Evolutionary conservation across 495 filamentous ascomycete genomes (phyloP).

Genomic region (Xylaria curta): DNA sequence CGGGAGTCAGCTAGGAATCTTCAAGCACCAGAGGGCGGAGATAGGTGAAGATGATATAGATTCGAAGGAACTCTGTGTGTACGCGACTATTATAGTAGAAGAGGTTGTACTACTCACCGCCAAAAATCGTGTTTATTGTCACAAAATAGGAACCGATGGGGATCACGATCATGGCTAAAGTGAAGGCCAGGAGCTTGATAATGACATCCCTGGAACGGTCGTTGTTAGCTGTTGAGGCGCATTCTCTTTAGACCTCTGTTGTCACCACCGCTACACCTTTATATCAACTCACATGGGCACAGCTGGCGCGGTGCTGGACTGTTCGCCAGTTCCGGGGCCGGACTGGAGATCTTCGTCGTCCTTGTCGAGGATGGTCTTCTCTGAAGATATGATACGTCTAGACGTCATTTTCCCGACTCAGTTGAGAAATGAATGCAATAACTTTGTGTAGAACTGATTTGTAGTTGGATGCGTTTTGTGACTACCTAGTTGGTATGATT

Average conservation of each 20-base stretch:
- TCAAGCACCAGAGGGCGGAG: not conserved
- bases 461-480: not conserved
- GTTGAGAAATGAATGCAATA: not conserved
- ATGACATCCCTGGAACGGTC: slow-evolving; percentile 73
- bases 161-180: slow-evolving; percentile 83
- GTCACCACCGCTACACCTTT: not conserved
- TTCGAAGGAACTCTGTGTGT: not conserved
- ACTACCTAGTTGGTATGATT: not conserved
- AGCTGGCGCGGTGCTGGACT: slow-evolving; percentile 64
- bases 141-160: slow-evolving; percentile 90
- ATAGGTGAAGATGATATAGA: not conserved
- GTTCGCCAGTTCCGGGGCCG: slow-evolving; percentile 44
- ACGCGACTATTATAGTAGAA: not conserved
- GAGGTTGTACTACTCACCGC: slow-evolving; percentile 58
- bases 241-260: not conserved
- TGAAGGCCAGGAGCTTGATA: slow-evolving; percentile 86
- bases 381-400: slow-evolving; percentile 60
- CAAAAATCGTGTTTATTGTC: slow-evolving; percentile 76
- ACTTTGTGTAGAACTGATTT: not conserved
- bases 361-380: slow-evolving; percentile 60
- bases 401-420: slow-evolving; percentile 58
- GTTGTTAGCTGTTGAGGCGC: not conserved
- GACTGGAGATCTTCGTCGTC: slow-evolving; percentile 51
- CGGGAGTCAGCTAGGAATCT: not conserved
- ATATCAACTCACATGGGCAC: slow-evolving; percentile 70